Percentiles rank a stretch among this genome's conserved stretches.
phyloP scores from a whole-genome alignment of 2,329 filamentous ascomycete genomes.

The Xylogone sp. region DNA sequence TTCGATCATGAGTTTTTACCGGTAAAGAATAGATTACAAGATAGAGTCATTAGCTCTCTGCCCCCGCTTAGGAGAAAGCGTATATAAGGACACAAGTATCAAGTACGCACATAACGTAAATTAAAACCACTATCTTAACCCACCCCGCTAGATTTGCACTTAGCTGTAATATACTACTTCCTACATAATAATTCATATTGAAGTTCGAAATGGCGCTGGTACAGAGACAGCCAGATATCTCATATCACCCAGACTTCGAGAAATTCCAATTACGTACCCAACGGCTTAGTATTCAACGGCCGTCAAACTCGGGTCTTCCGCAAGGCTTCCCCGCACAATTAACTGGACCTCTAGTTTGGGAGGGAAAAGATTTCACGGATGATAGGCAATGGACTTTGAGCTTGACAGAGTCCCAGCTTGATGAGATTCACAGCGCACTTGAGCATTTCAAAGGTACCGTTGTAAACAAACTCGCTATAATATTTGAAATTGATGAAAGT shows the following conservation, averaged over 20 bases:
- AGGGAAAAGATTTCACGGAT: constrained; percentile 4
- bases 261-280: constrained; percentile 50
- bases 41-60: too few species aligned
- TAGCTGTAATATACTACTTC: background rate
- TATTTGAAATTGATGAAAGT: too few species aligned
- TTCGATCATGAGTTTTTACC: too few species aligned
- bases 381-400: constrained; percentile 47
- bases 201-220: background rate
- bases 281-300: constrained; percentile 38
- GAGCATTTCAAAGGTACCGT: constrained; percentile 32
- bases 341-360: constrained; percentile 2
- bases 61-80: too few species aligned
- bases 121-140: background rate
- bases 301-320: constrained; percentile 27
- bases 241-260: constrained; percentile 49
- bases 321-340: background rate
- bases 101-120: too few species aligned
- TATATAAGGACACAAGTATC: too few species aligned
- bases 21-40: too few species aligned
- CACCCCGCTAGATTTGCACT: background rate
- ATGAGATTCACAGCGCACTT: constrained; percentile 43
- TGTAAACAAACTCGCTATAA: too few species aligned
- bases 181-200: background rate
- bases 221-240: constrained; percentile 50
- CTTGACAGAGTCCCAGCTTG: constrained; percentile 41